These are phyloP conservation scores for Salvia hispanica DNA, from an alignment of 257 asterid genomes.

Conservation along the genomic window DNA sequence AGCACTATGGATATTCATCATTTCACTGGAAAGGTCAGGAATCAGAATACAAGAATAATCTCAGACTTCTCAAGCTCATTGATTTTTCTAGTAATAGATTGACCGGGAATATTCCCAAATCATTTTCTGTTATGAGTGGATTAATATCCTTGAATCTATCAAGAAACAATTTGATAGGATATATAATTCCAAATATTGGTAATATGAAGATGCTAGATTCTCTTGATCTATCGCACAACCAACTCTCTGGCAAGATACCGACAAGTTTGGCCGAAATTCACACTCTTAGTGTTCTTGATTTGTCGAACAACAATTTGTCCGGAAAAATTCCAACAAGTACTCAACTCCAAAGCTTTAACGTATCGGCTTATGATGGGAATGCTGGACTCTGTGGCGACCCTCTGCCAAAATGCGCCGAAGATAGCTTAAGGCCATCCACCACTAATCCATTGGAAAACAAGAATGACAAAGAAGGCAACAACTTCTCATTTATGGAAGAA, in stretches of 20 bases:
- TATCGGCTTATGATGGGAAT: slow-evolving; percentile 34
- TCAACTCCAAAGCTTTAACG: slow-evolving; percentile 35
- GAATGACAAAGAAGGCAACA: neutral
- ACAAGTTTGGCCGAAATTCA: slow-evolving; percentile 18
- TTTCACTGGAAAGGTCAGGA: slow-evolving; percentile 36
- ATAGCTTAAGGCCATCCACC: neutral
- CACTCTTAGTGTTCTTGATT: neutral
- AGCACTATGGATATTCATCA: neutral
- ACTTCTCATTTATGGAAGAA: too few species aligned
- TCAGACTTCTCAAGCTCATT: slow-evolving; percentile 31
- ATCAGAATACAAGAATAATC: slow-evolving; percentile 7
- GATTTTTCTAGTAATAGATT: slow-evolving; percentile 42
- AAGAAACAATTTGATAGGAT: slow-evolving; percentile 33
- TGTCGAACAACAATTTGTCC: too few species aligned
- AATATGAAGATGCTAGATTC: slow-evolving; percentile 37
- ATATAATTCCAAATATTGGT: slow-evolving; percentile 33
- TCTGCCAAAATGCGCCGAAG: slow-evolving; percentile 30
- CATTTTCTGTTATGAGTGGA: slow-evolving; percentile 21
- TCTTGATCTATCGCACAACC: slow-evolving; percentile 43
- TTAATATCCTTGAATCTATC: slow-evolving; percentile 40
- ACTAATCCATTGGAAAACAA: too few species aligned
- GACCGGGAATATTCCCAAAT: slow-evolving; percentile 24
- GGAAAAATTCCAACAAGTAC: slow-evolving; percentile 20
- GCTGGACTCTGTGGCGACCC: slow-evolving; percentile 38
- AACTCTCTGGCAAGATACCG: slow-evolving; percentile 38